Conservation (phyloP, 2,329 filamentous ascomycete species). For the Trichoderma polysporum region DNA sequence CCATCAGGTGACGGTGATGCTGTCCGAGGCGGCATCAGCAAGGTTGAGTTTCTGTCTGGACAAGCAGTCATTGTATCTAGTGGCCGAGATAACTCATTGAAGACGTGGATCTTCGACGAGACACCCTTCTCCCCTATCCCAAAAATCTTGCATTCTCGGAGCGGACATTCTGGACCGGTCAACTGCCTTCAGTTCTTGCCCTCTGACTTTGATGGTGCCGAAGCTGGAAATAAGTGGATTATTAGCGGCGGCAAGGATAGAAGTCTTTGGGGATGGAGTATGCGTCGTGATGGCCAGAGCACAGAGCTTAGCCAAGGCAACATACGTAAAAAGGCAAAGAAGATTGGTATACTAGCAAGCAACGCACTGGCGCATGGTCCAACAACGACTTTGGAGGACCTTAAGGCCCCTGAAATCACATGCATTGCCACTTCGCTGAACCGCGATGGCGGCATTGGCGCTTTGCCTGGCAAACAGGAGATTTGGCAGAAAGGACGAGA, state of each 20-base stretch:
- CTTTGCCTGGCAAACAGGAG: slow-evolving; percentile 71
- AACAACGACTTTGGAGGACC: slow-evolving; percentile 65
- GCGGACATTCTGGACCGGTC: slow-evolving; percentile 85
- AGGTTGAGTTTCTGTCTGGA: slow-evolving; percentile 82
- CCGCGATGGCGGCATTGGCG: slow-evolving; percentile 89
- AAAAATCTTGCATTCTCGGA: slow-evolving; percentile 78
- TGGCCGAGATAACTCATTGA: slow-evolving; percentile 88
- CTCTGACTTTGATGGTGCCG: slow-evolving; percentile 83
- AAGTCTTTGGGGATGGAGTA: slow-evolving; percentile 94
- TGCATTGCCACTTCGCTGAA: slow-evolving; percentile 90
- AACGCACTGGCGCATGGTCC: slow-evolving; percentile 58
- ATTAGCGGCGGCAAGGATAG: slow-evolving; percentile 86
- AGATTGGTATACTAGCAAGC: slow-evolving; percentile 68
- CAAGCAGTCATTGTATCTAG: slow-evolving; percentile 90
- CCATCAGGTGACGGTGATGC: slow-evolving; percentile 54
- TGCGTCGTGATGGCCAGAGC: slow-evolving; percentile 91
- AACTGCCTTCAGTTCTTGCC: slow-evolving; percentile 83
- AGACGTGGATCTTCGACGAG: slow-evolving; percentile 96
- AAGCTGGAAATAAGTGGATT: slow-evolving; percentile 89
- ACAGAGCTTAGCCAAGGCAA: slow-evolving; percentile 90
- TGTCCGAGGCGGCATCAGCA: slow-evolving; percentile 78
- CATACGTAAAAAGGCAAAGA: slow-evolving; percentile 85
- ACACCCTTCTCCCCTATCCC: slow-evolving; percentile 85
- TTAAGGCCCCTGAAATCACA: slow-evolving; percentile 90
- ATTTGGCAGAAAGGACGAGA: slow-evolving; percentile 79